Percentiles rank a stretch among this genome's conserved stretches.
Conservation (phyloP, 495 filamentous ascomycete genomes). For the Penicillium ucsense region DNA sequence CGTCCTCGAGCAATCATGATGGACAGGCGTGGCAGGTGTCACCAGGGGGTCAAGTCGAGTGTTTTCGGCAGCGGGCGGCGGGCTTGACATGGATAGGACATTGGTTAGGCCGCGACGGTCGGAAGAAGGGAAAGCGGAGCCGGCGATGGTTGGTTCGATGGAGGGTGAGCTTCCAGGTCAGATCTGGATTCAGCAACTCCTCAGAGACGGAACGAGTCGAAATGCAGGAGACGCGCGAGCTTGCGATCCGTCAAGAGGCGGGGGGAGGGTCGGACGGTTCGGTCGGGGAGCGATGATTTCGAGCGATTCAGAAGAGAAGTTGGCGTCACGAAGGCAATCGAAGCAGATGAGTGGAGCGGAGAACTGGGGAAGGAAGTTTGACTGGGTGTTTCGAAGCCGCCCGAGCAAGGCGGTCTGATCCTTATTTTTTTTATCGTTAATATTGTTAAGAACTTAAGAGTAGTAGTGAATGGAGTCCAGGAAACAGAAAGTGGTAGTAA, state of each 20-base stretch:
- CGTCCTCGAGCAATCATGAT: conserved; percentile 37
- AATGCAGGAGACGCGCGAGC: not conserved
- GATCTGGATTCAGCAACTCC: not conserved
- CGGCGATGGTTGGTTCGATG: conserved; percentile 5
- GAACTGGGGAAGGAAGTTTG: not conserved
- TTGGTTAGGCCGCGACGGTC: conserved; percentile 35
- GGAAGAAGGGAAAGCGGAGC: conserved; percentile 22
- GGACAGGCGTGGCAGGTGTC: conserved; percentile 39
- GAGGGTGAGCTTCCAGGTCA: not conserved
- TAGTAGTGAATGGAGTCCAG: no score
- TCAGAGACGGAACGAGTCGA: not conserved
- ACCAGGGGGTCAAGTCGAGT: conserved; percentile 39
- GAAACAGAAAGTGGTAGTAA: no score
- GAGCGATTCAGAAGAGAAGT: conserved; percentile 10
- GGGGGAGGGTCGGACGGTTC: conserved; percentile 7
- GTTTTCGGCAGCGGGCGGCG: conserved; percentile 39
- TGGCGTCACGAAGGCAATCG: conserved; percentile 16
- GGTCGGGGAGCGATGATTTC: conserved; percentile 2
- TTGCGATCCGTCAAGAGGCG: no score
- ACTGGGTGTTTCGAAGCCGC: not conserved
- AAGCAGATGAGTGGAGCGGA: conserved; percentile 11
- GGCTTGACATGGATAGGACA: conserved; percentile 49
- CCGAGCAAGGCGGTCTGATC: not conserved
- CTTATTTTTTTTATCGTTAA: not conserved
- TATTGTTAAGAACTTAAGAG: no score